These are phyloP conservation scores for Fragaria nilgerrensis DNA, from an alignment of 306 rosid species.

Conservation along the genomic window DNA sequence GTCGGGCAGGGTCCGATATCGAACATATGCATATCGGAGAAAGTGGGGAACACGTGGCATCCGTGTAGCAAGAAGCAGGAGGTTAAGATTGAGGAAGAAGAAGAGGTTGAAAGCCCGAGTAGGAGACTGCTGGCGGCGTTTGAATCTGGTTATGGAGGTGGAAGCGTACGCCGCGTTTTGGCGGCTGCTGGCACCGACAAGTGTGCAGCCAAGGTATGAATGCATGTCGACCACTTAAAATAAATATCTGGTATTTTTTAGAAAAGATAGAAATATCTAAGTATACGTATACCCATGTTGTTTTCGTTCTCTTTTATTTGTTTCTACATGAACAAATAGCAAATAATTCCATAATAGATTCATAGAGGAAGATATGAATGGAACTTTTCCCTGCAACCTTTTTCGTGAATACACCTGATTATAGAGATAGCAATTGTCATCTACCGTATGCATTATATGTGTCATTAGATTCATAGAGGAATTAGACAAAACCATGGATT, in stretches of 20 bases:
- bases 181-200: slow-evolving; percentile 46
- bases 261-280: not conserved
- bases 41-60: slow-evolving; percentile 64
- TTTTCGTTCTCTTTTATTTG: not conserved
- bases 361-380: no score
- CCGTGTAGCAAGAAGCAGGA: slow-evolving; percentile 46
- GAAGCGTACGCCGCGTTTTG: slow-evolving; percentile 46
- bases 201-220: slow-evolving; percentile 44
- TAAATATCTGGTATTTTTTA: not conserved
- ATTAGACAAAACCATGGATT: not conserved
- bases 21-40: slow-evolving; percentile 53
- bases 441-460: not conserved
- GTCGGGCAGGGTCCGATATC: slow-evolving; percentile 66
- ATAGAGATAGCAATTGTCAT: not conserved
- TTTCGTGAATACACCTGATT: not conserved
- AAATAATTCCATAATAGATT: not conserved
- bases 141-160: not conserved
- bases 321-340: not conserved
- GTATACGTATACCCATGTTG: not conserved
- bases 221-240: not conserved
- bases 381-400: no score
- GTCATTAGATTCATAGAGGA: not conserved
- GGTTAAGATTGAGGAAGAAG: not conserved
- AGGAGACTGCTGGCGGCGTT: slow-evolving; percentile 39
- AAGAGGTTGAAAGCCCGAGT: not conserved